Conservation (phyloP, 163 green algal genomes). For the Chloroidium sp. region DNA sequence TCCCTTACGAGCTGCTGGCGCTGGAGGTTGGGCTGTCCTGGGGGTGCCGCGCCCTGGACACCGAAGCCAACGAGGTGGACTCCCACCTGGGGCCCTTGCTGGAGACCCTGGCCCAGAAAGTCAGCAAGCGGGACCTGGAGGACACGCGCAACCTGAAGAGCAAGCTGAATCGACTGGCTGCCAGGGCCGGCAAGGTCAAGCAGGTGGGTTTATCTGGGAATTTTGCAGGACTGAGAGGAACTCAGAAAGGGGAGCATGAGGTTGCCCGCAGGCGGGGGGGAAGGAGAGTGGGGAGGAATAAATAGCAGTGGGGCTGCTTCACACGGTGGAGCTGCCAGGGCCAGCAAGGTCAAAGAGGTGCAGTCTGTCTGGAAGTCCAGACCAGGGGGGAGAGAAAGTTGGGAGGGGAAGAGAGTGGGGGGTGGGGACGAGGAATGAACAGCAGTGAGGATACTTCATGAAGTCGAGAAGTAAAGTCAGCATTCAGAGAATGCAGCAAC, state of each 20-base stretch:
- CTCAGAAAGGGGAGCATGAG: too few relatives aligned
- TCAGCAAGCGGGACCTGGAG: slow-evolving; percentile 34
- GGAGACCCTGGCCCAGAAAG: slow-evolving; percentile 23
- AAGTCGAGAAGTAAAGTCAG: too few relatives aligned
- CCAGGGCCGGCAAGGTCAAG: slow-evolving; percentile 25
- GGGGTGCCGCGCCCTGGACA: slow-evolving; percentile 30
- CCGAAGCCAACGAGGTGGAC: slow-evolving; percentile 37
- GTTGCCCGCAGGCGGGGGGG: too few relatives aligned
- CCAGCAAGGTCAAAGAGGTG: slow-evolving; percentile 26
- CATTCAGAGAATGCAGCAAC: too few relatives aligned
- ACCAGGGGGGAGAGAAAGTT: too few relatives aligned
- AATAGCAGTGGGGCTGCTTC: too few relatives aligned
- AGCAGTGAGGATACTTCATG: too few relatives aligned
- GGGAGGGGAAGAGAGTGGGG: too few relatives aligned
- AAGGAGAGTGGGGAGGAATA: too few relatives aligned
- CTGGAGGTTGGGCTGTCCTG: slow-evolving; percentile 45
- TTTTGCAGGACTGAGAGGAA: too few relatives aligned
- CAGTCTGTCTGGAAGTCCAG: background rate
- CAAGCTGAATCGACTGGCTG: slow-evolving; percentile 24
- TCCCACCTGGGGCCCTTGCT: slow-evolving; percentile 19
- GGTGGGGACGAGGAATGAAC: too few relatives aligned
- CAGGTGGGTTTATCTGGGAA: slow-evolving; percentile 6
- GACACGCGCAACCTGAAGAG: slow-evolving; percentile 37
- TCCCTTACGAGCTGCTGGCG: slow-evolving; percentile 55
- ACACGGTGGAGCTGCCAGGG: slow-evolving; percentile 2